Evolutionary conservation across 2,329 filamentous ascomycete genomes (phyloP).

Genomic region (Cadophora gregata): DNA sequence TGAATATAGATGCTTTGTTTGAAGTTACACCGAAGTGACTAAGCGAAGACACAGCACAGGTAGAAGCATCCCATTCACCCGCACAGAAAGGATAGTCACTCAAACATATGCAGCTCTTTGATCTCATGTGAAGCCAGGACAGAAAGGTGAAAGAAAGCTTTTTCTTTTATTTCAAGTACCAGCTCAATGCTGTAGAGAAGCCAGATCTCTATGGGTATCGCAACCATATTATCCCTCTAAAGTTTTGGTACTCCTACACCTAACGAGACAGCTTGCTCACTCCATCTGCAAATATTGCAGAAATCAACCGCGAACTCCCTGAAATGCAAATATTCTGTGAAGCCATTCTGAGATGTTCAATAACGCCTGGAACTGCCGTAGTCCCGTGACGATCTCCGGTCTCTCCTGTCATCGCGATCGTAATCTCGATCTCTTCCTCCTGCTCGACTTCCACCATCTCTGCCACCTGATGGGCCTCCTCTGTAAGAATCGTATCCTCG

Average conservation of each 20-base stretch:
- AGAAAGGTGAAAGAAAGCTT: too few relatives aligned
- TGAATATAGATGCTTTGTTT: too few relatives aligned
- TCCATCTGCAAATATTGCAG: neutral
- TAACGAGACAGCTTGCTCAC: neutral
- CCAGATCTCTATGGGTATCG: conserved; percentile 27
- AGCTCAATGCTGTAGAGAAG: too few relatives aligned
- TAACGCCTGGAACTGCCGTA: conserved; percentile 16
- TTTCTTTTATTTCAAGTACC: too few relatives aligned
- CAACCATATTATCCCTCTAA: conserved; percentile 12
- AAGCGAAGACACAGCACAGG: too few relatives aligned
- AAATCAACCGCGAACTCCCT: conserved; percentile 18
- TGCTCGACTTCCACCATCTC: conserved; percentile 6
- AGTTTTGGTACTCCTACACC: conserved; percentile 23
- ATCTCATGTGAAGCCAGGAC: too few relatives aligned
- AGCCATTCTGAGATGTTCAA: neutral
- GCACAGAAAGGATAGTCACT: too few relatives aligned
- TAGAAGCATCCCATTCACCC: too few relatives aligned
- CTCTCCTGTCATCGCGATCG: conserved; percentile 14
- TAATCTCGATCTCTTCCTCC: conserved; percentile 5
- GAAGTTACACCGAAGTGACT: too few relatives aligned
- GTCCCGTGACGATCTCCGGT: conserved; percentile 7
- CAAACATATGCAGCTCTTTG: too few relatives aligned
- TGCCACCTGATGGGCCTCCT: neutral
- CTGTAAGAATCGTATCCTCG: conserved; percentile 17
- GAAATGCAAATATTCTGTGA: conserved; percentile 3